phyloP scores from a whole-genome alignment of 2,329 filamentous ascomycete species.

The Penicillium sumatraense region DNA sequence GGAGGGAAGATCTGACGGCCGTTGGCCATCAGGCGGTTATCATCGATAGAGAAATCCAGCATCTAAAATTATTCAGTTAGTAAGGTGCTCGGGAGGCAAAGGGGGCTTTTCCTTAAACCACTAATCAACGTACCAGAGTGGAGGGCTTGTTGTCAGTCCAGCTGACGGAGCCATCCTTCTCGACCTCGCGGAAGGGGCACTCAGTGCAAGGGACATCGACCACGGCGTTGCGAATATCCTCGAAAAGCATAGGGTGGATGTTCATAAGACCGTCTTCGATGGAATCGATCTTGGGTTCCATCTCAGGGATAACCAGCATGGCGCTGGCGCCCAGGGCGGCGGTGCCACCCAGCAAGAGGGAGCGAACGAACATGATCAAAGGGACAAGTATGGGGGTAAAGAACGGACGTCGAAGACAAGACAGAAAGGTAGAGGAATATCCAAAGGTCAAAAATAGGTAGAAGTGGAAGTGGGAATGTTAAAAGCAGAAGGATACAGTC shows the following conservation, averaged over 20 bases:
- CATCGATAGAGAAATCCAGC: conserved; percentile 42
- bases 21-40: conserved; percentile 42
- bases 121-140: conserved; percentile 38
- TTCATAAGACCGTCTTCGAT: conserved; percentile 28
- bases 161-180: conserved; percentile 33
- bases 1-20: conserved; percentile 45
- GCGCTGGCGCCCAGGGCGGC: conserved; percentile 42
- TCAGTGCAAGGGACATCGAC: conserved; percentile 43
- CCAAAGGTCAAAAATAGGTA: not conserved
- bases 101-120: not conserved
- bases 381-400: conserved; percentile 12
- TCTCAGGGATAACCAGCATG: conserved; percentile 44
- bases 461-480: not conserved
- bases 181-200: conserved; percentile 43
- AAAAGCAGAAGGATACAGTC: too few species aligned
- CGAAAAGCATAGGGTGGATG: conserved; percentile 30
- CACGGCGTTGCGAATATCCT: conserved; percentile 31
- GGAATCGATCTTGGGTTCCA: conserved; percentile 28
- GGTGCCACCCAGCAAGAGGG: conserved; percentile 39
- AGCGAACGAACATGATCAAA: conserved; percentile 41
- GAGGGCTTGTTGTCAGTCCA: conserved; percentile 42
- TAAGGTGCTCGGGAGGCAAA: not conserved
- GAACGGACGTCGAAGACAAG: conserved; percentile 23
- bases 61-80: conserved; percentile 27
- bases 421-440: not conserved